These are phyloP conservation scores for Ganoderma leucocontextum DNA, from an alignment of 1,284 basidiomycete species.

Conservation along the genomic window DNA sequence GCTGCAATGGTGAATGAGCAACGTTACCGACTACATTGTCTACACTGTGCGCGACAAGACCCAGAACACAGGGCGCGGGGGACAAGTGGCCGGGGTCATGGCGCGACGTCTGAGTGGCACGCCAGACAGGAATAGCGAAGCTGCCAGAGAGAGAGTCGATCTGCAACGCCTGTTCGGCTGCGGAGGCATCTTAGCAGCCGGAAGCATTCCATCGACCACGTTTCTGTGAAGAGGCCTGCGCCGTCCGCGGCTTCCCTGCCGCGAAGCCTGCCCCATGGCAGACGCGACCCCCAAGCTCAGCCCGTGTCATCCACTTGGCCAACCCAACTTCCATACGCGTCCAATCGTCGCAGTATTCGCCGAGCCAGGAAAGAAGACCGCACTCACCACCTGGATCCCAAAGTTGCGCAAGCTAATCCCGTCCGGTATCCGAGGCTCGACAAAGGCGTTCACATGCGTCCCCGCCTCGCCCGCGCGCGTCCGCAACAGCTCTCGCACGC, in stretches of 20 bases:
- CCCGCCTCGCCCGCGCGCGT: constrained; percentile 43
- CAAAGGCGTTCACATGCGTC: constrained; percentile 63
- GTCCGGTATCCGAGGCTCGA: constrained; percentile 72
- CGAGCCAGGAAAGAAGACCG: constrained; percentile 25
- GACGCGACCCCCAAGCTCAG: constrained; percentile 17
- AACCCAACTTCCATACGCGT: constrained; percentile 12
- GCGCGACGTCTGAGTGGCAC: constrained; percentile 5
- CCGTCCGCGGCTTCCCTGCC: constrained; percentile 18
- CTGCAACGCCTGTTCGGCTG: constrained; percentile 25
- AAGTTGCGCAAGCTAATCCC: constrained; percentile 84
- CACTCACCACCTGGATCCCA: constrained; percentile 82
- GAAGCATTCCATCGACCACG: constrained; percentile 18
- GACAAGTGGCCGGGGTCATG: constrained; percentile 5
- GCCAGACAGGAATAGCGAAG: constrained; percentile 9
- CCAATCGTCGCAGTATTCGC: constrained; percentile 15
- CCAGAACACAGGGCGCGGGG: background rate
- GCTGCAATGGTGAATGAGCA: constrained; percentile 44
- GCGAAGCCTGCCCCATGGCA: constrained; percentile 15
- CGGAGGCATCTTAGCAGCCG: constrained; percentile 16
- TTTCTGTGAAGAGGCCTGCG: constrained; percentile 27
- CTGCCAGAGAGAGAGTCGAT: constrained; percentile 21
- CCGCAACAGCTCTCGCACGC: constrained; percentile 47
- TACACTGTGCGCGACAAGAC: background rate
- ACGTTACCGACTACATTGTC: background rate
- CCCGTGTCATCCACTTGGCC: constrained; percentile 15